Percentiles rank a stretch among this genome's conserved stretches.
These are phyloP conservation scores for Boletus huronensis DNA, from an alignment of 768 basidiomycete species.

Conservation along the genomic window DNA sequence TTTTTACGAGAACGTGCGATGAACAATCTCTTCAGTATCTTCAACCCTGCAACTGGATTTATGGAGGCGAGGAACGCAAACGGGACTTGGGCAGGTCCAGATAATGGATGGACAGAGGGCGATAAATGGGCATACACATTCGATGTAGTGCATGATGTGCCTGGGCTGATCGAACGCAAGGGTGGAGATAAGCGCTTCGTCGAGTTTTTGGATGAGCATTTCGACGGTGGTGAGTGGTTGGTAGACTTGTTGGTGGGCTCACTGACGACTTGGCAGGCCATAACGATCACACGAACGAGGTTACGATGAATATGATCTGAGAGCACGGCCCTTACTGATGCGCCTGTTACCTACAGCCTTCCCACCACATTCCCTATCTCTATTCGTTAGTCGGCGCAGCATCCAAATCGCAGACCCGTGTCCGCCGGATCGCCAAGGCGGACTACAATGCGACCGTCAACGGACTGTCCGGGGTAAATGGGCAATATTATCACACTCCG, in stretches of 20 bases:
- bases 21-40: conserved; percentile 57
- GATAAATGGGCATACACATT: conserved; percentile 77
- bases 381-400: conserved; percentile 72
- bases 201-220: conserved; percentile 58
- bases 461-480: conserved; percentile 71
- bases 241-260: neutral
- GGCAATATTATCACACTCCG: neutral
- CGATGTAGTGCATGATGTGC: conserved; percentile 70
- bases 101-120: conserved; percentile 81
- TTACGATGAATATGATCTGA: neutral
- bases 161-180: conserved; percentile 54
- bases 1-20: conserved; percentile 57
- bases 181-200: conserved; percentile 70
- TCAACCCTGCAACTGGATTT: conserved; percentile 64
- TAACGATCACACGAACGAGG: conserved; percentile 83
- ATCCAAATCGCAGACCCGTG: conserved; percentile 65
- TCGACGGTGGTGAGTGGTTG: conserved; percentile 40
- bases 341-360: conserved; percentile 52
- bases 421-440: conserved; percentile 57
- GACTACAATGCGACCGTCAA: conserved; percentile 67
- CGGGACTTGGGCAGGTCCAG: conserved; percentile 70
- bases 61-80: conserved; percentile 75
- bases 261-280: conserved; percentile 45
- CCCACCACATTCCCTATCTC: conserved; percentile 83
- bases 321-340: conserved; percentile 1